These are phyloP conservation scores for Aulographum hederae DNA, from an alignment of 2,329 filamentous ascomycete species.

Conservation along the genomic window DNA sequence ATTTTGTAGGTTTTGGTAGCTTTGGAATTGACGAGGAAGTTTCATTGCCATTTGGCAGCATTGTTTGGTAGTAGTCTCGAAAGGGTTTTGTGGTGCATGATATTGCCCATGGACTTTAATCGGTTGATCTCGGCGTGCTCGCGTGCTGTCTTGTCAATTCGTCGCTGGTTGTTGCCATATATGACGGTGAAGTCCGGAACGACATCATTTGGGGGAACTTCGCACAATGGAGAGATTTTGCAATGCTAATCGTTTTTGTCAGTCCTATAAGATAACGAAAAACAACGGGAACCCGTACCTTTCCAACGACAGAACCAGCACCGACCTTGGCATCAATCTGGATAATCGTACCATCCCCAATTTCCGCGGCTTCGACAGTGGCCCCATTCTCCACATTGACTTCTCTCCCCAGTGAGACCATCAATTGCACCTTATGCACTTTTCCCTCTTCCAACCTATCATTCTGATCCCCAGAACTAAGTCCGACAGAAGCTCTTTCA, in stretches of 20 bases:
- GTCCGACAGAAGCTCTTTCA: conserved; percentile 36
- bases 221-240: conserved; percentile 20
- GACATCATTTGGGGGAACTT: conserved; percentile 16
- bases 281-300: conserved; percentile 12
- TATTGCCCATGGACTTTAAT: conserved; percentile 13
- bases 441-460: conserved; percentile 10
- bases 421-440: conserved; percentile 16
- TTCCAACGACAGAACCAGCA: conserved; percentile 19
- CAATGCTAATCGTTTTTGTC: conserved; percentile 17
- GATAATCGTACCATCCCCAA: conserved; percentile 18
- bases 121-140: conserved; percentile 8
- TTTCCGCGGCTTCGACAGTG: conserved; percentile 17
- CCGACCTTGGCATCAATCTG: conserved; percentile 16
- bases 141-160: conserved; percentile 20
- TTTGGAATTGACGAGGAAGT: too few species aligned
- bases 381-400: conserved; percentile 26
- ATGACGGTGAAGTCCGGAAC: conserved; percentile 27
- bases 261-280: background rate
- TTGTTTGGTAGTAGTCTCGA: conserved; percentile 15
- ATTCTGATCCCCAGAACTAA: conserved; percentile 4
- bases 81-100: conserved; percentile 14
- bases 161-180: conserved; percentile 18
- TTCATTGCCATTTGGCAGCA: conserved; percentile 15
- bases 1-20: too few species aligned
- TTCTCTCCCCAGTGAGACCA: too few species aligned